These are phyloP conservation scores for Termitomyces sp. DNA, from an alignment of 768 basidiomycete genomes.

Conservation along the genomic window DNA sequence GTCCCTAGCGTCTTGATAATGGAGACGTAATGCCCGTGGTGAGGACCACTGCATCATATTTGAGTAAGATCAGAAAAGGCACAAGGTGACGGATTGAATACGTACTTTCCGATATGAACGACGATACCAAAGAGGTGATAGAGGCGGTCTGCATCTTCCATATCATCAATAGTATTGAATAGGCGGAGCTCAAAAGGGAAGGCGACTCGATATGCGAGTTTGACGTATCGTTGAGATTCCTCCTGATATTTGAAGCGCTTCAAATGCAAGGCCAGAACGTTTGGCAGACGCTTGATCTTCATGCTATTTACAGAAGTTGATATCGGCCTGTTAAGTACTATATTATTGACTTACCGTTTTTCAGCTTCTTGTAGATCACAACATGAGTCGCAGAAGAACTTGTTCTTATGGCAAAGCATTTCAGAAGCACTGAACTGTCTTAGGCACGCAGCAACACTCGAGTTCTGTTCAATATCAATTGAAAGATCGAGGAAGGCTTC, in stretches of 20 bases:
- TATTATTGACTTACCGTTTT: conserved; percentile 65
- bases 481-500: conserved; percentile 98
- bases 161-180: conserved; percentile 96
- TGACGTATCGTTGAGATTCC: conserved; percentile 85
- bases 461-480: conserved; percentile 98
- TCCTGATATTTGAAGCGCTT: conserved; percentile 99
- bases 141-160: conserved; percentile 85
- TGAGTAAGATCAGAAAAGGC: conserved; percentile 6
- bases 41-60: conserved; percentile 70
- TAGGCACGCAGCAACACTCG: conserved; percentile 93
- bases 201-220: conserved; percentile 93
- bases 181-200: conserved; percentile 94
- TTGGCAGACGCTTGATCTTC: conserved; percentile 98
- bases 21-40: conserved; percentile 97
- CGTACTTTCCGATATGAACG: conserved; percentile 98
- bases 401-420: conserved; percentile 97
- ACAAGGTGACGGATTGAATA: conserved; percentile 18
- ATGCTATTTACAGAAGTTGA: conserved; percentile 53
- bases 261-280: conserved; percentile 91
- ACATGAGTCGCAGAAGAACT: conserved; percentile 97
- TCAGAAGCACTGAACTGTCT: conserved; percentile 97
- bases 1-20: conserved; percentile 81
- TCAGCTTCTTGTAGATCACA: conserved; percentile 98
- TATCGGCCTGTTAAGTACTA: not conserved
- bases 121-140: conserved; percentile 97